Base-by-base conservation (phyloP, 495 filamentous ascomycete genomes). In the Penicillium dipodomyicola region DNA sequence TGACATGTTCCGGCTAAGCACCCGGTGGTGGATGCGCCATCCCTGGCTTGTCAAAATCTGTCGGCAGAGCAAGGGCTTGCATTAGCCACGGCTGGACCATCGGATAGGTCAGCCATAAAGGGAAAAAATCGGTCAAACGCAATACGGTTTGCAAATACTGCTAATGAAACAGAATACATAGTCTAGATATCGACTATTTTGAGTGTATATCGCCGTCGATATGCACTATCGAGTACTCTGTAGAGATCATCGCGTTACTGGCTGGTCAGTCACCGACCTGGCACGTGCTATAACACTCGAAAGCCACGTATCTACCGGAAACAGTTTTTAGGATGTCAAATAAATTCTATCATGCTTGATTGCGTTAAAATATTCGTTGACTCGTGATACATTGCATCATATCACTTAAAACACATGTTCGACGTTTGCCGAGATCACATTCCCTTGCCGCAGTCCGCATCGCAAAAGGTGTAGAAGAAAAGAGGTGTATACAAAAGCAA, bases 361-460 rank as follows among this genome's bases (percentile, higher is more conserved):
- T 17, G 15, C 54, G 49, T 56, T 56, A 49, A 56, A 35, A 25
- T 4, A 51, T 35, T 61, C 62, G 56, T 61, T 45, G 37, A 56
- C 44, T 64, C 59, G 55, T 58, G 49, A 64, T 39, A 56, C 58
- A 35, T 62, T 25, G 45, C 50, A 49, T 56, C 40, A 60, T 62
- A 54, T 54, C 49, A 61, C 30, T 49, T 47, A 47, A 50, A 49
- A 52, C 43, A 52, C 56, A 59, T 43, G n/a, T 44, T 52, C 48
- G 52, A 46, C 48, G 23, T 14, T 46, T 19, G 22, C 37, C 54
- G 8, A 35, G 49, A 43, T 37, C 37, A 23, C 49, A 41, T 25
- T 47, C 15, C 42, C 9, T 33, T 12, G 11, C 30, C 11, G 10
- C 10, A 12, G 10, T 33, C 9, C 22, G 29, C 47, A 43, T 57